phyloP scores from a whole-genome alignment of 2,329 filamentous ascomycete species.

The Ilyonectria mors-panacis region DNA sequence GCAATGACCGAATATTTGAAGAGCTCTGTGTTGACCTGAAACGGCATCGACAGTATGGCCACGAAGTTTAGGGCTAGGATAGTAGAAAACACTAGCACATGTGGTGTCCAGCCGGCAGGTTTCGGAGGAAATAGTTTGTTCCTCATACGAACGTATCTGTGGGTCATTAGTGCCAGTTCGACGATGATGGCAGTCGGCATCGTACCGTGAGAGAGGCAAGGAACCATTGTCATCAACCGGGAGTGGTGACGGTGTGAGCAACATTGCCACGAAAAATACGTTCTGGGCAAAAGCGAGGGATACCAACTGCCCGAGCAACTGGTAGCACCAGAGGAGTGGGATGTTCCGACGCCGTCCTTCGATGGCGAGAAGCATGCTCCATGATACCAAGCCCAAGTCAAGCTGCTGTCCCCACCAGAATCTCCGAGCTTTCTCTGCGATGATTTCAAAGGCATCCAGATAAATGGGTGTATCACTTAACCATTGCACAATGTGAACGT shows the following conservation, averaged over 20 bases:
- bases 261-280: slow-evolving; percentile 72
- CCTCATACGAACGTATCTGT: slow-evolving; percentile 46
- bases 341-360: slow-evolving; percentile 72
- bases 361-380: slow-evolving; percentile 70
- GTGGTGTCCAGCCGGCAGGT: slow-evolving; percentile 61
- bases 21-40: slow-evolving; percentile 56
- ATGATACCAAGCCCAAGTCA: slow-evolving; percentile 67
- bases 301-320: slow-evolving; percentile 71
- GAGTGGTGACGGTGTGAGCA: slow-evolving; percentile 68
- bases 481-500: slow-evolving; percentile 65
- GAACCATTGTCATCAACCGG: slow-evolving; percentile 44
- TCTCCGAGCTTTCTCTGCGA: slow-evolving; percentile 67
- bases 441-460: slow-evolving; percentile 67
- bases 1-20: slow-evolving; percentile 55
- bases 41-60: slow-evolving; percentile 57
- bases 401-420: slow-evolving; percentile 76
- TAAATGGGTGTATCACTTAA: slow-evolving; percentile 67
- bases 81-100: slow-evolving; percentile 53
- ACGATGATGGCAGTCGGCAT: slow-evolving; percentile 12
- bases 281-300: slow-evolving; percentile 74
- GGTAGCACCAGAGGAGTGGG: slow-evolving; percentile 68
- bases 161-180: slow-evolving; percentile 19
- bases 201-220: slow-evolving; percentile 51
- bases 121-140: slow-evolving; percentile 56
- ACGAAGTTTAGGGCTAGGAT: slow-evolving; percentile 55